Conservation (phyloP, 2,329 filamentous ascomycete genomes). For the Xylariaceae sp. region DNA sequence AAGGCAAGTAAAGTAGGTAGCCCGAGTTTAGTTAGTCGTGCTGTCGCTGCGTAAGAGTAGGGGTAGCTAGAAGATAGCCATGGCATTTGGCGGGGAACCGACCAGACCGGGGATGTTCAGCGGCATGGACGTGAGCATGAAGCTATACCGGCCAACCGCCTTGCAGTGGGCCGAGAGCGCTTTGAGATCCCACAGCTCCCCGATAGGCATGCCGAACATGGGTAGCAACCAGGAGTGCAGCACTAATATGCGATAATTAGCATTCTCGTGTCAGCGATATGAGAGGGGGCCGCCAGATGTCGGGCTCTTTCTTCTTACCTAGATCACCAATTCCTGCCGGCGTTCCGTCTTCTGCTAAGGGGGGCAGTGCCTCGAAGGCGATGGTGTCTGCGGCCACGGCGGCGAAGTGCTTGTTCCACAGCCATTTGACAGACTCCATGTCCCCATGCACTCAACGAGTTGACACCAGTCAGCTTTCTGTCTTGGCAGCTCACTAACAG, state of each 20-base stretch:
- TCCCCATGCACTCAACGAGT: conserved; percentile 36
- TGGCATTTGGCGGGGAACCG: conserved; percentile 44
- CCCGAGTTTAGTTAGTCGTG: background rate
- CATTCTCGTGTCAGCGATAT: conserved; percentile 4
- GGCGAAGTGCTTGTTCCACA: conserved; percentile 65
- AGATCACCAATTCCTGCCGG: conserved; percentile 32
- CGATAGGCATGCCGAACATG: conserved; percentile 50
- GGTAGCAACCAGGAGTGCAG: conserved; percentile 46
- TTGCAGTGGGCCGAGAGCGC: conserved; percentile 49
- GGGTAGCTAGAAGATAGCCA: conserved; percentile 39
- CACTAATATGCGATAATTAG: conserved; percentile 24
- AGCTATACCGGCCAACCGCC: conserved; percentile 49
- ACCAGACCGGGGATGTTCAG: conserved; percentile 52
- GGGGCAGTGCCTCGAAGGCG: conserved; percentile 60
- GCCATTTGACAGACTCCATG: conserved; percentile 55
- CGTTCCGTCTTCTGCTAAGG: conserved; percentile 40
- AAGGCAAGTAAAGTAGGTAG: background rate
- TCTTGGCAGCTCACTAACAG: background rate
- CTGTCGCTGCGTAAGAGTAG: too few species aligned
- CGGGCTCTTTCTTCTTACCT: conserved; percentile 31
- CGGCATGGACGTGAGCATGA: conserved; percentile 57
- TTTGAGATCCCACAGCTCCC: conserved; percentile 53
- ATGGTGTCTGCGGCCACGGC: conserved; percentile 59
- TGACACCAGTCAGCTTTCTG: background rate
- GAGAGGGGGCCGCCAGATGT: background rate